phyloP scores from a whole-genome alignment of 345 rosid genomes.

The Eutrema japonicum region DNA sequence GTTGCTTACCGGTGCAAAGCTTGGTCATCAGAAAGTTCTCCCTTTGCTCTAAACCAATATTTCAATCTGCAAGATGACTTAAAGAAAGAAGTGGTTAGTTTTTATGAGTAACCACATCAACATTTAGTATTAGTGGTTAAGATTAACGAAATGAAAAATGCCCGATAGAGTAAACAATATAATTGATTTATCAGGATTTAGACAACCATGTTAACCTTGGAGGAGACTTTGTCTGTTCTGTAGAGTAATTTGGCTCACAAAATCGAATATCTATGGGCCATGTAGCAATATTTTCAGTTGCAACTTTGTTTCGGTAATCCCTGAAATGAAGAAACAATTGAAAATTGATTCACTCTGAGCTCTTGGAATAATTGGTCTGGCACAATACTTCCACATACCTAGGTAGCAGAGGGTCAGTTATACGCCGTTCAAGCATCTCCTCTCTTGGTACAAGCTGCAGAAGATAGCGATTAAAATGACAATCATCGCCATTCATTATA shows the following conservation, averaged over 20 bases:
- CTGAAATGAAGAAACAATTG: slow-evolving; percentile 50
- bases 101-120: neutral
- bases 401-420: slow-evolving; percentile 82
- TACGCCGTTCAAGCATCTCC: slow-evolving; percentile 67
- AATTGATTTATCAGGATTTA: slow-evolving; percentile 11
- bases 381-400: slow-evolving; percentile 52
- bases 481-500: slow-evolving; percentile 7
- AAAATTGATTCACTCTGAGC: slow-evolving; percentile 22
- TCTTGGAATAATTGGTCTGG: slow-evolving; percentile 15
- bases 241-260: slow-evolving; percentile 69
- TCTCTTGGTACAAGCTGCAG: slow-evolving; percentile 83
- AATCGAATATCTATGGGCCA: slow-evolving; percentile 92
- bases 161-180: neutral
- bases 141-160: neutral
- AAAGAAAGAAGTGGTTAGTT: neutral
- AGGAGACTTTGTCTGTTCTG: slow-evolving; percentile 73
- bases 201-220: slow-evolving; percentile 61
- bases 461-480: slow-evolving; percentile 28
- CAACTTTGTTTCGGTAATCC: slow-evolving; percentile 78
- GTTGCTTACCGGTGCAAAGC: slow-evolving; percentile 81
- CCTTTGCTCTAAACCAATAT: slow-evolving; percentile 91
- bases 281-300: slow-evolving; percentile 56
- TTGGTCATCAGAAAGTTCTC: slow-evolving; percentile 86
- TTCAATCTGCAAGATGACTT: slow-evolving; percentile 57
- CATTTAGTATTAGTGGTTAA: neutral